Conservation (phyloP, 2,329 filamentous ascomycete genomes). For the Cladosporium velox region DNA sequence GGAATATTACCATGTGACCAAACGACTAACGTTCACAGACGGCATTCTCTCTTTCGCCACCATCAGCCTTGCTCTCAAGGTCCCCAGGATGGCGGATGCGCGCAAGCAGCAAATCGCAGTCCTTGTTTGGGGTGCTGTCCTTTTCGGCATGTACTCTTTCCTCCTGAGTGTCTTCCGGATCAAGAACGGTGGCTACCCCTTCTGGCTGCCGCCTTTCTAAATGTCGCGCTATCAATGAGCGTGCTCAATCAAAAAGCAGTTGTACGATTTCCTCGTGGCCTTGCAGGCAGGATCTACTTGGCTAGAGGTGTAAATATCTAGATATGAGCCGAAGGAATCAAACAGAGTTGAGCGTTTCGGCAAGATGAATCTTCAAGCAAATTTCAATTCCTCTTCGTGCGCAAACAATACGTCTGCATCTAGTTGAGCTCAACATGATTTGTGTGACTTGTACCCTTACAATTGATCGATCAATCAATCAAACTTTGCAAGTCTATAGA, state of each 20-base stretch:
- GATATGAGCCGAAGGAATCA: neutral
- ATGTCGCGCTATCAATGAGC: neutral
- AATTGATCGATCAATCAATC: too few species aligned
- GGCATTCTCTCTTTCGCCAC: constrained; percentile 83
- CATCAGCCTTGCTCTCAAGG: constrained; percentile 88
- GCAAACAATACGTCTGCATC: too few species aligned
- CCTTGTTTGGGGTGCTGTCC: constrained; percentile 72
- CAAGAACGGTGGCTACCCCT: constrained; percentile 95
- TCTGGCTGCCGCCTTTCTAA: constrained; percentile 87
- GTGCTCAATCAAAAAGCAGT: constrained; percentile 7
- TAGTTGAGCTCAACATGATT: too few species aligned
- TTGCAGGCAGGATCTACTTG: neutral
- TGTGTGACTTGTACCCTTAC: too few species aligned
- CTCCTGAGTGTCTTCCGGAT: constrained; percentile 88
- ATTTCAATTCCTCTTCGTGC: neutral
- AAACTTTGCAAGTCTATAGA: too few species aligned
- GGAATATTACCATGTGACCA: neutral
- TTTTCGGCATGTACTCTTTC: constrained; percentile 89
- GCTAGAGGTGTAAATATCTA: constrained; percentile 3
- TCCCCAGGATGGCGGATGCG: constrained; percentile 79
- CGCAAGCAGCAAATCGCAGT: constrained; percentile 79
- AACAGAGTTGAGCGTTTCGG: neutral
- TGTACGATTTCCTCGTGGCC: constrained; percentile 11
- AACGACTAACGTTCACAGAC: constrained; percentile 50
- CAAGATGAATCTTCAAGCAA: neutral